Evolutionary conservation across 2,329 filamentous ascomycete genomes (phyloP).

Genomic region (Metarhizium guizhouense): DNA sequence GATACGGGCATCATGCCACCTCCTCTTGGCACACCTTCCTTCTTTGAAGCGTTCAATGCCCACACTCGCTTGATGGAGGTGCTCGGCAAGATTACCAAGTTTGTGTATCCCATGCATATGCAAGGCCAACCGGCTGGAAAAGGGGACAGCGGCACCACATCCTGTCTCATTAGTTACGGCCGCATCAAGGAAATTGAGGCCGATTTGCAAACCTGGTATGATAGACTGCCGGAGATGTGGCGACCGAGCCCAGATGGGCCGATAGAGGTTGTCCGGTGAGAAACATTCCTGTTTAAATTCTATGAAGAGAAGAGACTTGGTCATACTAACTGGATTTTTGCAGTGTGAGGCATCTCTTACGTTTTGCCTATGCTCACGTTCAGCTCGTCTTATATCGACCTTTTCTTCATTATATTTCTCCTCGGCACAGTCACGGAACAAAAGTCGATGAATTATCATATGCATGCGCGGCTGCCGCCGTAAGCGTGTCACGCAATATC

Average conservation of each 20-base stretch:
- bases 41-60: conserved; percentile 57
- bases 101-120: conserved; percentile 56
- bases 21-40: conserved; percentile 46
- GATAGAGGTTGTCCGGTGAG: conserved; percentile 67
- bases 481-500: conserved; percentile 61
- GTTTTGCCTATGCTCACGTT: conserved; percentile 74
- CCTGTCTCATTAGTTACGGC: conserved; percentile 54
- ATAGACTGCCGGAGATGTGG: conserved; percentile 63
- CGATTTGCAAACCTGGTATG: conserved; percentile 55
- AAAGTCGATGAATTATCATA: conserved; percentile 69
- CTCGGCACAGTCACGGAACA: conserved; percentile 44
- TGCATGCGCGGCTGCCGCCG: conserved; percentile 56
- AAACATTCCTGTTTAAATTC: conserved; percentile 3
- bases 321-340: not conserved
- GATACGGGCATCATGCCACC: conserved; percentile 45
- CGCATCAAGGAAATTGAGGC: conserved; percentile 56
- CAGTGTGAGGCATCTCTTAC: conserved; percentile 63
- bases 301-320: not conserved
- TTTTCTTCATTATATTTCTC: conserved; percentile 75
- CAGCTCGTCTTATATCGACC: conserved; percentile 77
- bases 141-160: conserved; percentile 33
- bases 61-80: conserved; percentile 56
- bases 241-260: conserved; percentile 71
- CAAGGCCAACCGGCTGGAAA: conserved; percentile 37
- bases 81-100: conserved; percentile 54